phyloP scores from a whole-genome alignment of 2,329 filamentous ascomycete species.

The Sporothrix pallida region DNA sequence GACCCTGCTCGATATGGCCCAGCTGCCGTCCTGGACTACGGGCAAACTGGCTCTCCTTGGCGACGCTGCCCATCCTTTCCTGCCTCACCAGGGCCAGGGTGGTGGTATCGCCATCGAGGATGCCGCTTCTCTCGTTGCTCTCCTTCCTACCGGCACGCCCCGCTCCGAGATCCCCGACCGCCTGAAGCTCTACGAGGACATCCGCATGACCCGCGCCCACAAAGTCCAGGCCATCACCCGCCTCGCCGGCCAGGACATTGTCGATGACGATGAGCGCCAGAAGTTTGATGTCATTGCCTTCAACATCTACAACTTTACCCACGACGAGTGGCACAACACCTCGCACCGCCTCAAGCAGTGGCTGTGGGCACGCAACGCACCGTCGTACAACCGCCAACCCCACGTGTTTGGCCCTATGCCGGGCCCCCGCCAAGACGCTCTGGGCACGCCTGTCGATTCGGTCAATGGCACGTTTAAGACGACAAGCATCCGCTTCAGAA shows the following conservation, averaged over 20 bases:
- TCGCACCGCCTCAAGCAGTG: constrained; percentile 6
- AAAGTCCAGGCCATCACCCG: constrained; percentile 2
- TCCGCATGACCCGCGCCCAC: not conserved
- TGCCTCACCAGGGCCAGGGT: constrained; percentile 5
- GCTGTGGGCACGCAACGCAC: not conserved
- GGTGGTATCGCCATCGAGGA: constrained; percentile 4
- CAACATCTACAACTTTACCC: not conserved
- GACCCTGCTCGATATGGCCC: not conserved
- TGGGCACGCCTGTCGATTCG: not conserved
- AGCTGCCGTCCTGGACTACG: not conserved
- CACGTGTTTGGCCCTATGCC: not conserved
- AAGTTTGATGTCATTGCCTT: not conserved
- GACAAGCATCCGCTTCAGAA: constrained; percentile 13
- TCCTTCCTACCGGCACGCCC: not conserved
- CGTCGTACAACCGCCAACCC: not conserved
- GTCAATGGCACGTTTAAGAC: not conserved
- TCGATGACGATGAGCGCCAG: not conserved
- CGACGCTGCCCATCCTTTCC: not conserved
- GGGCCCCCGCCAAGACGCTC: not conserved
- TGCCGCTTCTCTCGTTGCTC: not conserved
- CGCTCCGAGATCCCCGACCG: not conserved
- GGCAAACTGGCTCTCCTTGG: not conserved
- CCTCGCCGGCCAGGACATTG: not conserved
- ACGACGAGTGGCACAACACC: constrained; percentile 20
- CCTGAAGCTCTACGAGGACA: not conserved